Evolutionary conservation across 306 rosid species (phyloP).

Genomic region (Ormosia emarginata): DNA sequence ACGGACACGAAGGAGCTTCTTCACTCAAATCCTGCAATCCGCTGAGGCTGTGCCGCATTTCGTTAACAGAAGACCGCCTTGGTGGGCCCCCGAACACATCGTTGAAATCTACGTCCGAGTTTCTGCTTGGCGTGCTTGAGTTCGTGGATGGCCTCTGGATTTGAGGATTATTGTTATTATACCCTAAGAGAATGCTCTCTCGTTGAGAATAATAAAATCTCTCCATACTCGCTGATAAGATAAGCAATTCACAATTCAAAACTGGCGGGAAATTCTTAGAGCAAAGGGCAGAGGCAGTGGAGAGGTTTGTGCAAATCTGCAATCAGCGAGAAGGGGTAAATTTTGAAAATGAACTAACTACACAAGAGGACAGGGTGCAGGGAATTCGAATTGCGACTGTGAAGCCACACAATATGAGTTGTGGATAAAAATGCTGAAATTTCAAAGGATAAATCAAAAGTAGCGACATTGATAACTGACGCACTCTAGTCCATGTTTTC

Average conservation of each 20-base stretch:
- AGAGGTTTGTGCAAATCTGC: not conserved
- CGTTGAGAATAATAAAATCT: constrained; percentile 32
- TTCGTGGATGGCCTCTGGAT: constrained; percentile 24
- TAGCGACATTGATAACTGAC: not conserved
- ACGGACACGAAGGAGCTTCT: constrained; percentile 12
- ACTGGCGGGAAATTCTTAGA: constrained; percentile 37
- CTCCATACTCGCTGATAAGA: constrained; percentile 41
- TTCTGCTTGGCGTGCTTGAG: constrained; percentile 34
- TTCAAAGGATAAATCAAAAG: constrained; percentile 21
- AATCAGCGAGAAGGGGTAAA: not conserved
- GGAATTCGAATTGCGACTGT: constrained; percentile 10
- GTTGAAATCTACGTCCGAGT: constrained; percentile 65
- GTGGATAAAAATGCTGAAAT: constrained; percentile 40
- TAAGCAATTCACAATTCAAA: not conserved
- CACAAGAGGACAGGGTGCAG: not conserved
- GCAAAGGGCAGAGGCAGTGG: not conserved
- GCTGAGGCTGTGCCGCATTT: constrained; percentile 30
- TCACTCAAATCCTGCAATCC: constrained; percentile 23
- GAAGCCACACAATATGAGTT: constrained; percentile 49
- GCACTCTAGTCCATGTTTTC: constrained; percentile 14
- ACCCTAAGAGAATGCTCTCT: constrained; percentile 57
- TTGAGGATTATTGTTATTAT: not conserved
- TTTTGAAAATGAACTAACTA: not conserved
- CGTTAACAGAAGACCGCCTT: constrained; percentile 52
- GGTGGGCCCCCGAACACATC: constrained; percentile 98